These are phyloP conservation scores for Barnettozyma vustinii DNA, from an alignment of 805 yeast genomes.

Conservation along the genomic window DNA sequence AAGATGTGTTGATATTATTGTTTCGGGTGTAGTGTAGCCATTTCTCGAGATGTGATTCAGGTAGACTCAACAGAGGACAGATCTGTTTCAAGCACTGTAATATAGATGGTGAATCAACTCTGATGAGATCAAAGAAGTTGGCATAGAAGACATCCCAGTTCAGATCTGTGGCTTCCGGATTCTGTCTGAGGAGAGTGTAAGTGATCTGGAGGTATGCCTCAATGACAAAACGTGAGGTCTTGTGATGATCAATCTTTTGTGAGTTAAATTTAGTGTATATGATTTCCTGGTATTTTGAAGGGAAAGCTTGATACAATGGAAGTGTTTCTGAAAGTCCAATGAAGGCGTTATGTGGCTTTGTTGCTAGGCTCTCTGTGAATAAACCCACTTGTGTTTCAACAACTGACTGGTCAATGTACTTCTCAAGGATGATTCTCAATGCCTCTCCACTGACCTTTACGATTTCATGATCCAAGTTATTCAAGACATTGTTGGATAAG, in stretches of 20 bases:
- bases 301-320: slow-evolving; percentile 5
- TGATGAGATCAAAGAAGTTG: slow-evolving; percentile 20
- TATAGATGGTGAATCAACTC: slow-evolving; percentile 16
- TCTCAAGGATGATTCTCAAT: slow-evolving; percentile 21
- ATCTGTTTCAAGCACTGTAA: slow-evolving; percentile 5
- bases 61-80: slow-evolving; percentile 11
- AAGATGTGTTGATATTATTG: slow-evolving; percentile 35
- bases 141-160: slow-evolving; percentile 6
- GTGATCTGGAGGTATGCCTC: slow-evolving; percentile 25
- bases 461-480: slow-evolving; percentile 35
- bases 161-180: background rate
- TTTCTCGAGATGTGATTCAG: slow-evolving; percentile 16
- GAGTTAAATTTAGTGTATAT: slow-evolving; percentile 4
- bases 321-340: slow-evolving; percentile 19
- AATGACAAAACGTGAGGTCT: slow-evolving; percentile 17
- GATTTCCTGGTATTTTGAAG: background rate
- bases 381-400: slow-evolving; percentile 3
- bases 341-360: slow-evolving; percentile 15
- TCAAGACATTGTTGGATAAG: slow-evolving; percentile 28
- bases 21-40: slow-evolving; percentile 34
- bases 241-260: slow-evolving; percentile 20
- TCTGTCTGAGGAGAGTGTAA: slow-evolving; percentile 5
- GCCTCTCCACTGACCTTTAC: slow-evolving; percentile 38
- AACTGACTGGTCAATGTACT: background rate
- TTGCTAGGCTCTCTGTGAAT: slow-evolving; percentile 7